Conservation (phyloP, 441 rosid genomes). For the Francoa sonchifolia region DNA sequence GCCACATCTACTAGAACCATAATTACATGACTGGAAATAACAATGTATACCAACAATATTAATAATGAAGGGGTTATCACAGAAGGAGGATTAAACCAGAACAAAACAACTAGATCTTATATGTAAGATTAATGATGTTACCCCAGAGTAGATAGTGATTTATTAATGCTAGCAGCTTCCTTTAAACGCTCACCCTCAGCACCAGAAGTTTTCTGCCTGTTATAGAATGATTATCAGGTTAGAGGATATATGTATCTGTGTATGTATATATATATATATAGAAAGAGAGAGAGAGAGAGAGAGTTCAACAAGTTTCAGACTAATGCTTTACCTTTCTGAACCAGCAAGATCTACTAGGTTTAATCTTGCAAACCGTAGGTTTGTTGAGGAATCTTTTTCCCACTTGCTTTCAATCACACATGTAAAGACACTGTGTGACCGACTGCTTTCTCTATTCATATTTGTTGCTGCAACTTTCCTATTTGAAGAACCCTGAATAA, state of each 20-base stretch:
- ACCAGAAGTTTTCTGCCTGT: slow-evolving; percentile 92
- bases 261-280: too few species aligned
- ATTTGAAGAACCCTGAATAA: slow-evolving; percentile 70
- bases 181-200: slow-evolving; percentile 96
- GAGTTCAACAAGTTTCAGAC: slow-evolving; percentile 9
- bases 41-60: slow-evolving; percentile 6
- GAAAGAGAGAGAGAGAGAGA: slow-evolving; percentile 1
- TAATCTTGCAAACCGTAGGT: slow-evolving; percentile 85
- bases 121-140: slow-evolving; percentile 18
- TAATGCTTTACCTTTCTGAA: slow-evolving; percentile 63
- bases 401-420: slow-evolving; percentile 93
- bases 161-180: slow-evolving; percentile 94
- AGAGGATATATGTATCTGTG: too few species aligned
- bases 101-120: background rate
- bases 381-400: slow-evolving; percentile 88
- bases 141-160: slow-evolving; percentile 94
- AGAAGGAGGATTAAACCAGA: slow-evolving; percentile 2
- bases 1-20: slow-evolving; percentile 95
- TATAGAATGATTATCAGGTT: slow-evolving; percentile 10
- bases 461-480: slow-evolving; percentile 95
- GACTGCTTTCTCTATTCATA: slow-evolving; percentile 96
- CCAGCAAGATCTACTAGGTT: slow-evolving; percentile 98
- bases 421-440: slow-evolving; percentile 95
- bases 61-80: background rate
- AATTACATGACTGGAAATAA: slow-evolving; percentile 77